Evolutionary conservation across 78 protist species (phyloP).

Genomic region (Dictyostelium firmibasis): DNA sequence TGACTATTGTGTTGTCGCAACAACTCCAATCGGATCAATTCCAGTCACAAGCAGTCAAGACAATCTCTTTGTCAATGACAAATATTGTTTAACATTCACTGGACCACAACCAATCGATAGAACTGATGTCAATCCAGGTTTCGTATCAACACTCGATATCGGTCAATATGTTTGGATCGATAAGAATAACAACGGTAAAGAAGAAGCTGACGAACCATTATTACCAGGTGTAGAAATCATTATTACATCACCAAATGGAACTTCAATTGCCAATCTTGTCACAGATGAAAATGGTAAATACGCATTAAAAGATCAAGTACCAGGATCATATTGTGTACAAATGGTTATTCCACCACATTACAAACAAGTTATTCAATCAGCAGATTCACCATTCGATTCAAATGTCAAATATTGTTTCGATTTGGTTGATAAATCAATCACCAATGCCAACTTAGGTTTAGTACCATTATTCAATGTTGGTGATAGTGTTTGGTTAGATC

Average conservation of each 20-base stretch:
- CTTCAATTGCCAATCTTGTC: not conserved
- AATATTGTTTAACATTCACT: slow-evolving; percentile 5
- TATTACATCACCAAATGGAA: slow-evolving; percentile 7
- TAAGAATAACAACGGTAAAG: not conserved
- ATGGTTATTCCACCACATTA: not conserved
- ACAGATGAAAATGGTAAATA: slow-evolving; percentile 17
- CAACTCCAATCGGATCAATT: not conserved
- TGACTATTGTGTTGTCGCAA: not conserved
- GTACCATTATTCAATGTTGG: not conserved
- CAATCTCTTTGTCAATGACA: not conserved
- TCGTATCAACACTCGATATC: not conserved
- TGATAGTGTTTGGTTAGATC: not conserved
- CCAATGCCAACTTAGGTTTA: not conserved
- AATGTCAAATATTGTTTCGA: not conserved
- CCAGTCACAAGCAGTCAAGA: not conserved
- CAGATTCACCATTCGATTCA: not conserved
- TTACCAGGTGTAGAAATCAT: not conserved
- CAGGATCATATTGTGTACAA: slow-evolving; percentile 31
- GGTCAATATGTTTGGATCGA: slow-evolving; percentile 3
- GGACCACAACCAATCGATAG: not conserved
- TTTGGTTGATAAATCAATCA: not conserved
- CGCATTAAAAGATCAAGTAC: not conserved
- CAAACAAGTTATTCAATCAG: not conserved
- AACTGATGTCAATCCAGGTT: slow-evolving; percentile 9
- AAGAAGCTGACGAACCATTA: not conserved